Base-by-base conservation (phyloP, 2,329 filamentous ascomycete genomes). In the Paecilomyces formosus region DNA sequence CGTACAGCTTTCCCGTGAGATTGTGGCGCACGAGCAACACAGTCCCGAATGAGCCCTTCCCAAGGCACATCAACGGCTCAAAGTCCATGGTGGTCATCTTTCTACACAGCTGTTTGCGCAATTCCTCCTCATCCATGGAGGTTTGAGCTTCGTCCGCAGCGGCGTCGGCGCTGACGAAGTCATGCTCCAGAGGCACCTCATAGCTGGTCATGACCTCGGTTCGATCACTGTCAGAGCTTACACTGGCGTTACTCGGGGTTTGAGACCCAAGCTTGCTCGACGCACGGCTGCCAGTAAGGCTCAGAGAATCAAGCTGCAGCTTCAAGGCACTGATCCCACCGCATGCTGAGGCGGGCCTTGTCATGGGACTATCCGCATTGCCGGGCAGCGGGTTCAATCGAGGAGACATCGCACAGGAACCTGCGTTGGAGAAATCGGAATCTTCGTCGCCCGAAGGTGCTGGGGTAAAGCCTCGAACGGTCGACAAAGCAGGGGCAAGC, bases 41-140 rank as follows among this genome's bases (percentile, higher is more conserved):
- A 0, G 93, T 99, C 35, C 94, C 94, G 71, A 94, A 99, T 13
- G 94, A 92, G 54, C 94, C 94, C 72, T 97, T 97, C 58, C 95
- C 95, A 22, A 99, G 86, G 73, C 93, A 97, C 55, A 90, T 89
- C 55, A 99, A 78, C 11, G 89, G 86, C 68, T 96, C 88, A 71
- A 99, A 99, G 72, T 99, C 94, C 11, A 87, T 85, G 1, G 92
- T 87, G 8, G 88, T 88, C 88, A 97, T 97, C 79, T 99, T 97
- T 63, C 89, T 85, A 61, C 79, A 78, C 51, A 84, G 66, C 35
- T 80, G 72, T 62, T 75, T 80, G 71, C 67, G 80, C 65, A 82
- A 74, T 57, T 85, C 73, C 15, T 82, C 81, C 26, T 83, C 82
- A 65, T 85, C 84, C 52, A 82, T 68, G 5, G 76, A 76, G 33